These are phyloP conservation scores for Ascochyta rabiei DNA, from an alignment of 2,329 filamentous ascomycete genomes.

Conservation along the genomic window DNA sequence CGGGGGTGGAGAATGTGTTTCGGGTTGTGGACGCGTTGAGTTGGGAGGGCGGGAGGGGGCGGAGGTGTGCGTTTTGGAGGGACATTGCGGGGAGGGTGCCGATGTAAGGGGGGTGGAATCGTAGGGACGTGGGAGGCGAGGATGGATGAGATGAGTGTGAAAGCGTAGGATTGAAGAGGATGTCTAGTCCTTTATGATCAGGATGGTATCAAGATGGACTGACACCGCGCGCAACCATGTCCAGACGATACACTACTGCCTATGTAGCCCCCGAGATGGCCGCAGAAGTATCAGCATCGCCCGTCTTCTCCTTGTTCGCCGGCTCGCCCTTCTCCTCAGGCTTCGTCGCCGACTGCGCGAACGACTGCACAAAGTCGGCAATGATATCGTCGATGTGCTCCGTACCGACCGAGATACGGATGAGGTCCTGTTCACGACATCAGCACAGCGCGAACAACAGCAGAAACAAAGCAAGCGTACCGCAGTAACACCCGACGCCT, in stretches of 20 bases:
- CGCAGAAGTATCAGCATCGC: conserved; percentile 33
- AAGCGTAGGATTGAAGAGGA: not conserved
- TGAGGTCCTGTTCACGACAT: conserved; percentile 69
- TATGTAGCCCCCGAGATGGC: conserved; percentile 42
- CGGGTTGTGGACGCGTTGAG: not conserved
- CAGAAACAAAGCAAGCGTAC: conserved; percentile 45
- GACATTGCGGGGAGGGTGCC: not conserved
- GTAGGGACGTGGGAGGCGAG: not conserved
- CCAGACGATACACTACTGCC: not conserved
- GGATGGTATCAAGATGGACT: too few species aligned
- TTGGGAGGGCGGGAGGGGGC: not conserved
- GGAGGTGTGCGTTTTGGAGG: not conserved
- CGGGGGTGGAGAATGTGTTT: not conserved
- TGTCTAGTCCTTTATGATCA: too few species aligned
- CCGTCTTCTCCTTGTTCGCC: conserved; percentile 42
- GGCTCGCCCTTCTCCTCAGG: conserved; percentile 44
- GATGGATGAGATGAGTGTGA: not conserved
- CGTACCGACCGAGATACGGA: conserved; percentile 92
- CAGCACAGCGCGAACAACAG: conserved; percentile 11
- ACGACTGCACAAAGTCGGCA: conserved; percentile 91
- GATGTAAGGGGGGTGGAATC: not conserved
- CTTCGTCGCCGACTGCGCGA: conserved; percentile 63
- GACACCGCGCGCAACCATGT: too few species aligned
- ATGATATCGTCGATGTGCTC: conserved; percentile 99
- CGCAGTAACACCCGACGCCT: conserved; percentile 80